These are phyloP conservation scores for Chrysochromulina tobinii DNA, from an alignment of 78 protist genomes.

Conservation along the genomic window DNA sequence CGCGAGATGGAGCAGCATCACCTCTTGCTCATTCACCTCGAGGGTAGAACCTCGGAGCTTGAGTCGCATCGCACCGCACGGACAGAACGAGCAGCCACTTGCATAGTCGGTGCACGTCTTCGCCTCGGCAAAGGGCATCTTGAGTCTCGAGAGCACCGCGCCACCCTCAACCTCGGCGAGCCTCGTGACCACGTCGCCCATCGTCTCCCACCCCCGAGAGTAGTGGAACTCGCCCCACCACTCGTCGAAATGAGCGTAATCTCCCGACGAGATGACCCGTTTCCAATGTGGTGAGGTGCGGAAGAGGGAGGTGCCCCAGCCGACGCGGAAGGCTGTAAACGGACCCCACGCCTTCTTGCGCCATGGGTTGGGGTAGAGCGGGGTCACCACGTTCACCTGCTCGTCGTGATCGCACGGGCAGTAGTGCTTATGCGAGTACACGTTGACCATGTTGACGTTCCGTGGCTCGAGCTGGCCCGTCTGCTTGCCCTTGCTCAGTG, in stretches of 20 bases:
- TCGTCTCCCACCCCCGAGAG: constrained; percentile 3
- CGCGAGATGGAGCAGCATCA: constrained; percentile 10
- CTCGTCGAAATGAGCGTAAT: constrained; percentile 12
- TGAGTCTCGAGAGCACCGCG: neutral
- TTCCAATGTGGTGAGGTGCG: neutral
- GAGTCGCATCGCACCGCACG: constrained; percentile 10
- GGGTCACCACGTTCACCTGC: neutral
- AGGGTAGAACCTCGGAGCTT: neutral
- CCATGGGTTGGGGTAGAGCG: constrained; percentile 17
- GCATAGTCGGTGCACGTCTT: neutral
- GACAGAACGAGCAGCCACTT: neutral
- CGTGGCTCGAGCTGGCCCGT: too few relatives aligned
- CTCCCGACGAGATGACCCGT: neutral
- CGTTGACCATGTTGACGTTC: too few relatives aligned
- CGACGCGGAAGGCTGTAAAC: too few relatives aligned
- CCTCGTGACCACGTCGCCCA: neutral
- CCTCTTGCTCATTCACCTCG: neutral
- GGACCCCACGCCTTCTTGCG: neutral
- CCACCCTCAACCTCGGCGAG: neutral
- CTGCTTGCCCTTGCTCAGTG: too few relatives aligned
- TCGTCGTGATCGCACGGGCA: neutral
- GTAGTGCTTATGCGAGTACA: too few relatives aligned
- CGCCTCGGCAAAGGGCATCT: constrained; percentile 2
- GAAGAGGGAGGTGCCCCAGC: too few relatives aligned
- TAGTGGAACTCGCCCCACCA: constrained; percentile 12